Evolutionary conservation across 1,284 basidiomycete genomes (phyloP).

Genomic region (Clitocybe nebularis): DNA sequence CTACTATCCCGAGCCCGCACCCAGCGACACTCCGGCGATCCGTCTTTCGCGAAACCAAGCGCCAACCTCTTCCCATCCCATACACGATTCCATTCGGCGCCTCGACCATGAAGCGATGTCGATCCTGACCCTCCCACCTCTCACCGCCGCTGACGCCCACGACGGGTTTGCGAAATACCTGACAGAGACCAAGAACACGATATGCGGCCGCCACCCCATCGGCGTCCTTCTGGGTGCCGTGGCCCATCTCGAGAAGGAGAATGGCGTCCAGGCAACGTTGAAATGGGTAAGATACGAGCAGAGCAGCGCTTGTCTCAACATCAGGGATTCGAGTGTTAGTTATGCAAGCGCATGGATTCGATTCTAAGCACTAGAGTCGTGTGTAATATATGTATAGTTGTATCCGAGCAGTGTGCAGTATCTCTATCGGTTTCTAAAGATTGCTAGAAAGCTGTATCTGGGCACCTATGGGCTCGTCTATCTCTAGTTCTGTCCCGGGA

Average conservation of each 20-base stretch:
- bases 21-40: constrained; percentile 42
- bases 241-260: constrained; percentile 51
- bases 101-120: constrained; percentile 81
- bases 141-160: constrained; percentile 52
- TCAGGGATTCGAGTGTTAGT: constrained; percentile 87
- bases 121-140: constrained; percentile 59
- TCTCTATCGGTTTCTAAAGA: constrained; percentile 23
- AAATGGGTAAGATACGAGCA: constrained; percentile 92
- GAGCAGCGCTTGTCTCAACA: constrained; percentile 70
- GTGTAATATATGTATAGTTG: too few species aligned
- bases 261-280: constrained; percentile 37
- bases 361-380: constrained; percentile 29
- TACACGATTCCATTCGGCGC: constrained; percentile 68
- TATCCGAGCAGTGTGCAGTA: too few species aligned
- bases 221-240: constrained; percentile 85
- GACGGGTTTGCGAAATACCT: constrained; percentile 74
- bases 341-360: constrained; percentile 87
- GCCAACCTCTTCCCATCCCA: constrained; percentile 46
- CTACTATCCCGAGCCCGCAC: constrained; percentile 76
- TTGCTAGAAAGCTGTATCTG: constrained; percentile 40
- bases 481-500: constrained; percentile 55
- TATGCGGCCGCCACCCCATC: constrained; percentile 95
- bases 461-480: constrained; percentile 51
- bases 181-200: constrained; percentile 85
- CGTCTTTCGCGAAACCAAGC: constrained; percentile 44